Evolutionary conservation across 176 grass and related monocot genomes (phyloP), one percentile per base, ranked within the genome.

Genomic region (Oryza glaberrima): DNA sequence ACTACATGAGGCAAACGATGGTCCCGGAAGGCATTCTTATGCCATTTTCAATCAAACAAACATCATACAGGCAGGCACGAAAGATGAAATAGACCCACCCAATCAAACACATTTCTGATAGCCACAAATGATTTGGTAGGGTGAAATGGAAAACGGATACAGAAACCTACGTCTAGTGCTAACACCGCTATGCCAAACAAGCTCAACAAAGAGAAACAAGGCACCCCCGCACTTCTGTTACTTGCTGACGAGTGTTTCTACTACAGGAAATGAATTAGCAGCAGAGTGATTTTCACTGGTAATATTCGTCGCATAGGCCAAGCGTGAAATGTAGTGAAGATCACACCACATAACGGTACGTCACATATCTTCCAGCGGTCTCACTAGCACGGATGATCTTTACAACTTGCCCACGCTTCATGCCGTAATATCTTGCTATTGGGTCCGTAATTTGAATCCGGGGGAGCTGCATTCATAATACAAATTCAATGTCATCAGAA

Each of bases 271-370:
- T 1, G 34, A 28, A 35, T 17, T 82, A 15, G 45, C 20, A 67
- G 17, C 15, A 19, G 28, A 44, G 6, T 41, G 15, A 46, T 78
- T 83, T 77, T 7, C 44, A 23, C 60, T 47, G 32, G 26, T 25
- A 9, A 65, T 63, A 15, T 60, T 26, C 0, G 0, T 20, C 0
- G 7, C 9, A 7, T 14, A 80, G 49, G 51, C 87, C 35, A 43
- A 20, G 68, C 14, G 32, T 69, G 35, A 67, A 28, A 73, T 61
- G 74, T 13, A 67, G 35, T 38, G 7, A 54, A 73, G 51, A 72
- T 97, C 89, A 94, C 32, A 97, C 92, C 70, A 97, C 94, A 56
- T 90, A 94, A 40, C 89, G 87, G 23, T 94, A 94, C n/a, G 94
- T 97, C 72, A 90, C 52, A 23, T 97, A 97, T 83, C 80, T 67